phyloP scores from a whole-genome alignment of 257 asterid genomes.

The Handroanthus guayacan region DNA sequence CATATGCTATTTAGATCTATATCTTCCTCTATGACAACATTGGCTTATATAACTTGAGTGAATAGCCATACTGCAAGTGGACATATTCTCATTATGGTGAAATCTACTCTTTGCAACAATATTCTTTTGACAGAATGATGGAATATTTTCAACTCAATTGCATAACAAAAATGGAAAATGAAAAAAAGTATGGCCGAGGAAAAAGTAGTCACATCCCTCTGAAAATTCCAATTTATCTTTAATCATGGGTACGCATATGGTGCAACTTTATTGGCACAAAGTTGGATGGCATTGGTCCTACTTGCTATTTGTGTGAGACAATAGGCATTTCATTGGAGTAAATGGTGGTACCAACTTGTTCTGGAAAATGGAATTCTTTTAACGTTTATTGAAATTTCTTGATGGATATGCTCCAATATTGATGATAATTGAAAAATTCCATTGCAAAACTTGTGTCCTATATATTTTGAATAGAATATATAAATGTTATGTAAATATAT shows the following conservation, averaged over 20 bases:
- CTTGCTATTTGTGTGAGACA: conserved; percentile 32
- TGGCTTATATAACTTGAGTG: conserved; percentile 20
- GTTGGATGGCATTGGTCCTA: conserved; percentile 33
- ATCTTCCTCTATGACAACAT: not conserved
- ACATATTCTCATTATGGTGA: conserved; percentile 22
- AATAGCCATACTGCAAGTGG: conserved; percentile 36
- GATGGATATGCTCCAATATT: too few species aligned
- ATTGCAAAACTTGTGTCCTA: too few species aligned
- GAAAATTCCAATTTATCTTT: conserved; percentile 10
- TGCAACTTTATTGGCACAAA: conserved; percentile 32
- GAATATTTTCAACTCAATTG: conserved; percentile 11
- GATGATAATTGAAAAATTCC: too few species aligned
- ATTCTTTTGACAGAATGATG: conserved; percentile 37
- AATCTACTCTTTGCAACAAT: conserved; percentile 13
- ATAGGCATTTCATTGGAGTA: not conserved
- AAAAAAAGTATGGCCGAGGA: conserved; percentile 6
- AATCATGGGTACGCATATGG: conserved; percentile 27
- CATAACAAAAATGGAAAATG: not conserved
- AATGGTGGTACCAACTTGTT: conserved; percentile 7
- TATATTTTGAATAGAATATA: too few species aligned
- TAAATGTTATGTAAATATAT: too few species aligned
- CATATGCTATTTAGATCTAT: not conserved
- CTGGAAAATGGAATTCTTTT: not conserved
- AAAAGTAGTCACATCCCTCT: conserved; percentile 9
- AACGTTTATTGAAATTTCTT: not conserved